Base-by-base conservation (phyloP, 208 protist genomes). In the Acanthamoeba triangularis region DNA sequence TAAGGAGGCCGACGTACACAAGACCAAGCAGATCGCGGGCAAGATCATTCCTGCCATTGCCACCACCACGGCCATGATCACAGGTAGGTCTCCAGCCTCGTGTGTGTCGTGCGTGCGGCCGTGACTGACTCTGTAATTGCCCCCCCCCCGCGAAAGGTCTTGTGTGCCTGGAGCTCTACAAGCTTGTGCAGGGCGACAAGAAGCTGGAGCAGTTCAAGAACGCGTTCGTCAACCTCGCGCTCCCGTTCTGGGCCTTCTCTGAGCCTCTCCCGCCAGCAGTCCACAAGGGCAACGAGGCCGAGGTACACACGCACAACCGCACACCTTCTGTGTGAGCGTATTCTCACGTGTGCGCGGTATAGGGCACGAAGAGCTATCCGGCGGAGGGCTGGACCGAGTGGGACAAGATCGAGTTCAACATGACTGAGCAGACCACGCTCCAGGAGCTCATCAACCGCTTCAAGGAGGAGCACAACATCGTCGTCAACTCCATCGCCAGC, bases 11-110 rank as follows among this genome's bases (percentile, higher is more conserved):
- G 96, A 98, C 80, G 44, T 92, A 44, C 91, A 97, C 88, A 96
- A 97, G 80, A 98, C 95, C 44, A 98, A 98, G 92, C 56, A 80
- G 52, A 98, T 99, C 96, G 98, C 99, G 0, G 99, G 99, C 76
- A 98, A 99, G 96, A 99, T 99, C 97, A 99, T 99, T 95, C 99
- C 99, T 33, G 99, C 99, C 16, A 99, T 99, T 98, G 99, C 99
- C 78, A 99, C 99, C 25, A 99, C 99, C 25, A 99, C 99, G 14
- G 99, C 99, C 18, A 90, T 99, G 35, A 99, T 99, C 25, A 99
- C 99, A 59, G 99, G 56, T 63, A 28, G 14, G 56, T 8, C 20
- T 18, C 23, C 56, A 8, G 14, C 56, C 18, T 63, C 56, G 49
- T 54, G 49, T 6, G 49, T 63, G 56, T 63, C 56, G 5, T 63